Percentiles rank a stretch among this genome's conserved stretches.
Conservation (phyloP, 208 protist genomes). For the Crithidia fasciculata region DNA sequence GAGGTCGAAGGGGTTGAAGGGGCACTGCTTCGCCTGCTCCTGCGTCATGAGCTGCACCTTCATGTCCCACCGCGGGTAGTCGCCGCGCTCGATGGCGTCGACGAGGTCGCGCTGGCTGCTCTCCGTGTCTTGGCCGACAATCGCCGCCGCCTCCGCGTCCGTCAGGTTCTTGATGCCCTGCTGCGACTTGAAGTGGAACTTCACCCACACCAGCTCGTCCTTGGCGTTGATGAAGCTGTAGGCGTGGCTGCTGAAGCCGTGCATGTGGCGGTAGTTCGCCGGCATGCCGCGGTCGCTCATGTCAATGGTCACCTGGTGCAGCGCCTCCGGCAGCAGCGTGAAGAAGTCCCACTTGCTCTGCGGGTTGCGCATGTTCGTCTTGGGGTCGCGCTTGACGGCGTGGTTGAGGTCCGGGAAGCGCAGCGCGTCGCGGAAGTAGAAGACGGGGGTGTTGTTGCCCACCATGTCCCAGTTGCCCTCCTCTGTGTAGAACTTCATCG, state of each 20-base stretch:
- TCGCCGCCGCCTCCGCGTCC: constrained; percentile 63
- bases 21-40: constrained; percentile 51
- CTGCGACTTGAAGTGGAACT: constrained; percentile 81
- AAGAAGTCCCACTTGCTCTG: constrained; percentile 79
- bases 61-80: constrained; percentile 61
- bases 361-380: constrained; percentile 52
- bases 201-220: constrained; percentile 60
- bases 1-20: constrained; percentile 73
- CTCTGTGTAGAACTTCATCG: constrained; percentile 50
- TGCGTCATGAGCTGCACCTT: constrained; percentile 73
- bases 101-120: constrained; percentile 73
- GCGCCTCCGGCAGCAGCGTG: constrained; percentile 55
- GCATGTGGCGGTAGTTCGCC: constrained; percentile 61
- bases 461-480: constrained; percentile 85
- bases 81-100: constrained; percentile 56
- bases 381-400: constrained; percentile 74
- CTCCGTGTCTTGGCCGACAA: constrained; percentile 61
- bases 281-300: constrained; percentile 72
- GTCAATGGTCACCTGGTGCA: constrained; percentile 74
- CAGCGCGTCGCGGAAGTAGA: constrained; percentile 62
- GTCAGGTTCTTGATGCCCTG: constrained; percentile 66
- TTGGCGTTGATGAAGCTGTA: constrained; percentile 74
- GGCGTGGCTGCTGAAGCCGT: constrained; percentile 68
- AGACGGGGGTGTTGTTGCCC: constrained; percentile 80
- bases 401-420: constrained; percentile 75